Conservation (phyloP, 2,329 filamentous ascomycete species). For the Aspergillus pseudonomiae region DNA sequence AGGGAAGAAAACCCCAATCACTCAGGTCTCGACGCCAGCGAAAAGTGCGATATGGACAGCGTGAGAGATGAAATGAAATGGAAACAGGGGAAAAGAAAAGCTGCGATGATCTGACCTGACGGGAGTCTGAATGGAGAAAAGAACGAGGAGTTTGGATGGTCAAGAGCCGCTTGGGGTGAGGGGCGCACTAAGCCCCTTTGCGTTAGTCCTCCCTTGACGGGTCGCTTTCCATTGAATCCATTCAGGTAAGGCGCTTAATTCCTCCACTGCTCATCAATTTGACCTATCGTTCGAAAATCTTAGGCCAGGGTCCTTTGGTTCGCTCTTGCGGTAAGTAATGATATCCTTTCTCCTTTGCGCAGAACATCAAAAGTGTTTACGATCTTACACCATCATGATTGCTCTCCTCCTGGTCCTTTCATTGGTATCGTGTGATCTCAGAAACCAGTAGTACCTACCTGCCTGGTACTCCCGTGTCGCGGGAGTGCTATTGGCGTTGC, state of each 20-base stretch:
- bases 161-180: slow-evolving; percentile 32
- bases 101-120: slow-evolving; percentile 25
- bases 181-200: slow-evolving; percentile 18
- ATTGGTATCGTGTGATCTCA: neutral
- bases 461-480: neutral
- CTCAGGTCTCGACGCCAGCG: slow-evolving; percentile 5
- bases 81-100: slow-evolving; percentile 26
- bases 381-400: neutral
- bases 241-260: slow-evolving; percentile 12
- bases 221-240: neutral
- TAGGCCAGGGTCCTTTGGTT: neutral
- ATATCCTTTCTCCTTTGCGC: neutral
- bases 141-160: slow-evolving; percentile 29
- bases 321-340: neutral
- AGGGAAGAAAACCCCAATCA: slow-evolving; percentile 9
- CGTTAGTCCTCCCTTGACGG: slow-evolving; percentile 19
- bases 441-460: neutral
- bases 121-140: slow-evolving; percentile 21
- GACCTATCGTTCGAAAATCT: neutral
- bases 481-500: neutral
- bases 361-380: neutral
- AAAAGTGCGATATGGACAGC: slow-evolving; percentile 29
- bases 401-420: neutral
- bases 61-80: slow-evolving; percentile 28
- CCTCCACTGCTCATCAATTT: slow-evolving; percentile 3